These are phyloP conservation scores for Hyaloscypha finlandica DNA, from an alignment of 495 filamentous ascomycete genomes.

Conservation along the genomic window DNA sequence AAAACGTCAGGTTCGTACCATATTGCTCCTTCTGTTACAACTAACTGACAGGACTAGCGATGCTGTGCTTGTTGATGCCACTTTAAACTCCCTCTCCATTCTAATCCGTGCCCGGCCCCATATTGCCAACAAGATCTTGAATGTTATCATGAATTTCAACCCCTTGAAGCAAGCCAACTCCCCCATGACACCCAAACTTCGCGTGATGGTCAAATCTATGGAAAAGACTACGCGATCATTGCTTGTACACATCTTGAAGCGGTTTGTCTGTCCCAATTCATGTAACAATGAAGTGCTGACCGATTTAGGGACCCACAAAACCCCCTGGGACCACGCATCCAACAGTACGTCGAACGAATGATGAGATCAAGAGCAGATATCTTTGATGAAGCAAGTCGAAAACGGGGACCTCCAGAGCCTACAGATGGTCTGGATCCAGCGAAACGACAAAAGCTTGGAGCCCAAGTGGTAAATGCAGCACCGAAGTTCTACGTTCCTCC, in stretches of 20 bases:
- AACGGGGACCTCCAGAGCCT: slow-evolving; percentile 66
- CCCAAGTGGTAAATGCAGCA: slow-evolving; percentile 47
- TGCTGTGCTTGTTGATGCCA: slow-evolving; percentile 86
- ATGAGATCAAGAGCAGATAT: slow-evolving; percentile 71
- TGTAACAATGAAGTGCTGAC: slow-evolving; percentile 11
- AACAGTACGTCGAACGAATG: slow-evolving; percentile 78
- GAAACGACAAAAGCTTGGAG: slow-evolving; percentile 70
- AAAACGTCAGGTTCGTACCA: slow-evolving; percentile 69
- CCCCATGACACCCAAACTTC: slow-evolving; percentile 74
- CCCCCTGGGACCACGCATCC: slow-evolving; percentile 68
- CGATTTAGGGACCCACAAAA: slow-evolving; percentile 65
- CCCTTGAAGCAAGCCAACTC: slow-evolving; percentile 75
- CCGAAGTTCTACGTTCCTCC: slow-evolving; percentile 60
- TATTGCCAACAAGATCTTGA: slow-evolving; percentile 81
- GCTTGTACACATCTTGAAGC: slow-evolving; percentile 75
- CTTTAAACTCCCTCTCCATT: slow-evolving; percentile 80
- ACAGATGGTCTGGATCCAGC: slow-evolving; percentile 67
- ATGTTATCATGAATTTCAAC: slow-evolving; percentile 86
- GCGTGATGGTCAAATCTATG: slow-evolving; percentile 86
- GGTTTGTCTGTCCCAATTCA: slow-evolving; percentile 47
- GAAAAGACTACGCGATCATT: slow-evolving; percentile 86
- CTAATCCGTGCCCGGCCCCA: slow-evolving; percentile 79
- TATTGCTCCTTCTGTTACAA: background rate
- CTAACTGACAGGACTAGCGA: slow-evolving; percentile 56
- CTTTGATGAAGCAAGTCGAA: slow-evolving; percentile 74